phyloP scores from a whole-genome alignment of 805 yeast species.

The Candida koratica region DNA sequence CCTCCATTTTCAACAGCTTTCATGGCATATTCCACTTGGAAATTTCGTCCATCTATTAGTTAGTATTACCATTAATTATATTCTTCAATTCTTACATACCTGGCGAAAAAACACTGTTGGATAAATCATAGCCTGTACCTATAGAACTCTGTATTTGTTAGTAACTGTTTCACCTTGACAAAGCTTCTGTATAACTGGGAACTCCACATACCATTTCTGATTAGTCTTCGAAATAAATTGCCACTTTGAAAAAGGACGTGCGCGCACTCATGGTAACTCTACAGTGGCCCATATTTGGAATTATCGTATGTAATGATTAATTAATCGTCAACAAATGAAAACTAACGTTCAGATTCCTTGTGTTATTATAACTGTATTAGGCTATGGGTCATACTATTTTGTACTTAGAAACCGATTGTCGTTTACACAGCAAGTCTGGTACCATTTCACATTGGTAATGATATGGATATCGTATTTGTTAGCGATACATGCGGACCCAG shows the following conservation, averaged over 20 bases:
- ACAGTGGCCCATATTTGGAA: conserved; percentile 49
- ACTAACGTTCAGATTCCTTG: conserved; percentile 53
- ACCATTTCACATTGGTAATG: conserved; percentile 47
- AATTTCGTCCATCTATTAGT: conserved; percentile 77
- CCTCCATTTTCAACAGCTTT: conserved; percentile 98
- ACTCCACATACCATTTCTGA: conserved; percentile 8
- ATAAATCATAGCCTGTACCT: conserved; percentile 98
- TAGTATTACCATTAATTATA: conserved; percentile 23
- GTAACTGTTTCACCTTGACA: no score
- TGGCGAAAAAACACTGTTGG: conserved; percentile 91
- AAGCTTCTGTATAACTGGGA: no score
- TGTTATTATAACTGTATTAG: conserved; percentile 51
- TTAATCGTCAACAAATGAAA: background rate
- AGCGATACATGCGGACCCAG: conserved; percentile 68
- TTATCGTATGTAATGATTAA: conserved; percentile 36
- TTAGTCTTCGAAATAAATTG: conserved; percentile 4
- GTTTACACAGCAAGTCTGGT: conserved; percentile 38
- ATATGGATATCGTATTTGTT: conserved; percentile 71
- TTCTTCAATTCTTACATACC: conserved; percentile 21
- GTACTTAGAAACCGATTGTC: conserved; percentile 47
- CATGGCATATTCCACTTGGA: conserved; percentile 96
- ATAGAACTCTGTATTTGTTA: conserved; percentile 48
- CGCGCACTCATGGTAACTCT: conserved; percentile 19
- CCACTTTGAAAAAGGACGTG: conserved; percentile 9
- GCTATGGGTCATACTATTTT: conserved; percentile 58